Percentiles rank a stretch among this genome's conserved stretches.
Evolutionary conservation across 495 filamentous ascomycete species (phyloP).

Genomic region (Aspergillus hancockii): DNA sequence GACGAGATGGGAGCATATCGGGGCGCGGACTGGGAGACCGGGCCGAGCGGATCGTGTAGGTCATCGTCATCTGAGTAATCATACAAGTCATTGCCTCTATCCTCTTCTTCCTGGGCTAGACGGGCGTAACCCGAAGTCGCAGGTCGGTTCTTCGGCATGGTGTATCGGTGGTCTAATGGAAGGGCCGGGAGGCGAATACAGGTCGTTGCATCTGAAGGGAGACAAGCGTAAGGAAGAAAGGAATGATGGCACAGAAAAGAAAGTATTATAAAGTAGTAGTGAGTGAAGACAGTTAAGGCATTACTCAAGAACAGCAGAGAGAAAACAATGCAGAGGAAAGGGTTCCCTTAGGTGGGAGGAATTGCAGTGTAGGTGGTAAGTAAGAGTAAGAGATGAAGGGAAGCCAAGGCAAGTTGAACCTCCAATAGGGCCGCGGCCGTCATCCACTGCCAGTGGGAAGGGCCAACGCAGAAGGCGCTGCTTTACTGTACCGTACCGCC

Average conservation of each 20-base stretch:
- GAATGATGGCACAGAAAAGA: constrained; percentile 17
- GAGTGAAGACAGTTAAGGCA: constrained; percentile 3
- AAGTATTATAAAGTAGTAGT: constrained; percentile 19
- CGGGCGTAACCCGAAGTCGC: constrained; percentile 89
- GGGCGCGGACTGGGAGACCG: constrained; percentile 61
- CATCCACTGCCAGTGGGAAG: background rate
- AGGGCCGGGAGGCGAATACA: constrained; percentile 16
- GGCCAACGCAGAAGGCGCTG: background rate
- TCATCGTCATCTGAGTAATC: constrained; percentile 75
- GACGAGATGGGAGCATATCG: constrained; percentile 69
- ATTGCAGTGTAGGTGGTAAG: constrained; percentile 1
- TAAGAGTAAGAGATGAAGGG: background rate
- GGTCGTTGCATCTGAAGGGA: constrained; percentile 17
- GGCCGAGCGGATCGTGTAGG: constrained; percentile 54
- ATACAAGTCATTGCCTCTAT: constrained; percentile 51
- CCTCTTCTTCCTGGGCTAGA: constrained; percentile 86
- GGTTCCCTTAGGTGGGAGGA: background rate
- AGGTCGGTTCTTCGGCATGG: constrained; percentile 61
- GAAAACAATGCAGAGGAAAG: constrained; percentile 1
- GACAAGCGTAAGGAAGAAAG: constrained; percentile 14
- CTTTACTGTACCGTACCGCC: constrained; percentile 10
- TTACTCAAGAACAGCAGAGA: constrained; percentile 27
- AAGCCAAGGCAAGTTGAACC: constrained; percentile 1
- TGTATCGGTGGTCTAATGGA: constrained; percentile 17
- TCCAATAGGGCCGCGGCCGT: constrained; percentile 7